These are phyloP conservation scores for Botrytis paeoniae DNA, from an alignment of 2,329 filamentous ascomycete genomes.

Conservation along the genomic window DNA sequence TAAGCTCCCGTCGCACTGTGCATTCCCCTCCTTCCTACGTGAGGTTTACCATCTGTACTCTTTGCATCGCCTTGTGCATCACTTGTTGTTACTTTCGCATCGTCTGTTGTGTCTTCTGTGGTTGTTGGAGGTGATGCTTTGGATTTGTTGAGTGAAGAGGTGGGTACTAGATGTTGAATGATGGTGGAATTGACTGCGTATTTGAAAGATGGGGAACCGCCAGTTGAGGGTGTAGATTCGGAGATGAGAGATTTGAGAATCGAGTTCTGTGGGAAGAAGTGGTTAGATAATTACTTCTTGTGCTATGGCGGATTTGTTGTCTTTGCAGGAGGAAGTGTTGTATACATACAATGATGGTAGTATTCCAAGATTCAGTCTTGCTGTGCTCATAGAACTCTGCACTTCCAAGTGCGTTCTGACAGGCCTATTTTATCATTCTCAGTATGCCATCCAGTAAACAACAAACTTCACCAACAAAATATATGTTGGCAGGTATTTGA, in stretches of 20 bases:
- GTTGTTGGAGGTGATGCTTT: constrained; percentile 38
- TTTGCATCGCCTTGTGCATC: constrained; percentile 44
- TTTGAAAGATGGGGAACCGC: constrained; percentile 69
- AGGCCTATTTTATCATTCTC: constrained; percentile 57
- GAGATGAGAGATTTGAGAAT: constrained; percentile 76
- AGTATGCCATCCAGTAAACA: background rate
- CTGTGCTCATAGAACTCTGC: constrained; percentile 83
- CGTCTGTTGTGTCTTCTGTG: constrained; percentile 40
- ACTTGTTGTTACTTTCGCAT: constrained; percentile 54
- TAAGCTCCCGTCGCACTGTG: constrained; percentile 81
- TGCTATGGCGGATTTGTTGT: background rate
- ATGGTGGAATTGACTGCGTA: constrained; percentile 98
- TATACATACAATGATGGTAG: constrained; percentile 81
- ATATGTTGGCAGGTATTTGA: background rate
- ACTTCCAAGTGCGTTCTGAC: constrained; percentile 70
- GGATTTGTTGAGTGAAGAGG: constrained; percentile 60
- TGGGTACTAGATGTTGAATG: constrained; percentile 83
- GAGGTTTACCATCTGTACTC: constrained; percentile 63
- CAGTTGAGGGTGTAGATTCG: constrained; percentile 59
- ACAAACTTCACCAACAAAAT: constrained; percentile 1
- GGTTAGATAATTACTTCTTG: constrained; percentile 16
- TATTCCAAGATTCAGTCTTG: constrained; percentile 86
- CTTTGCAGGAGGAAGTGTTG: background rate
- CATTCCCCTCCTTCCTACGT: constrained; percentile 84
- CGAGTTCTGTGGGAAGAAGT: constrained; percentile 53